Base-by-base conservation (phyloP, 2,329 filamentous ascomycete genomes). In the Thielaviopsis ethacetica region DNA sequence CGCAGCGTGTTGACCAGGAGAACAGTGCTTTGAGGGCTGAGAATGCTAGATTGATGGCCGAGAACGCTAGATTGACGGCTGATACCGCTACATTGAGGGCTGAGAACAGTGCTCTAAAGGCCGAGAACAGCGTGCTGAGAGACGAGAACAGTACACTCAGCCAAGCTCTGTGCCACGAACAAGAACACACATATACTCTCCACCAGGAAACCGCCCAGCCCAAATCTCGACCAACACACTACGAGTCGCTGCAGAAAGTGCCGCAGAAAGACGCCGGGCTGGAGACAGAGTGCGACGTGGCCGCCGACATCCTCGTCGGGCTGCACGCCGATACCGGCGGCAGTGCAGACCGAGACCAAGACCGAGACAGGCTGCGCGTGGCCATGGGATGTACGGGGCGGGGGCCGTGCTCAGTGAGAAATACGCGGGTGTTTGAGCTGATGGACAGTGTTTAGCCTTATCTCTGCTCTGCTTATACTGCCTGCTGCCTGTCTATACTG, bases 251-350 rank as follows among this genome's bases (percentile, higher is more conserved):
- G 3, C 24, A 27, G 15, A n/a, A 27, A 41, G 50, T n/a, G 26
- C n/a, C 38, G 3, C 24, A 27, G 15, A n/a, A 27, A 41, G 50
- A 38, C 27, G 50, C 41, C 15, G 5, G 30, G 30, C 19, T 53
- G 10, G 54, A 60, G 34, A 57, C 55, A 47, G 58, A 60, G 38
- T 60, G 59, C 15, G 22, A 34, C 21, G 24, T 60, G 17, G 59
- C 59, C 9, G 54, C 54, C 15, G 30, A 34, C n/a, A 60, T 60
- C 15, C 51, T 57, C 12, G 55, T 51, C 24, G 21, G 50, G 9
- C 27, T 60, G 50, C 58, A 57, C n/a, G 50, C 30, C 10, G 30
- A 34, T 34, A 34, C 30, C 10, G 10, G n/a, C 13, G 7, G 21
- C 22, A 55, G 50, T 13, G n/a, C n/a, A n/a, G n/a, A n/a, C n/a